Evolutionary conservation across 2,329 filamentous ascomycete species (phyloP), one percentile per base, ranked within the genome.

Genomic region (Colletotrichum trifolii): DNA sequence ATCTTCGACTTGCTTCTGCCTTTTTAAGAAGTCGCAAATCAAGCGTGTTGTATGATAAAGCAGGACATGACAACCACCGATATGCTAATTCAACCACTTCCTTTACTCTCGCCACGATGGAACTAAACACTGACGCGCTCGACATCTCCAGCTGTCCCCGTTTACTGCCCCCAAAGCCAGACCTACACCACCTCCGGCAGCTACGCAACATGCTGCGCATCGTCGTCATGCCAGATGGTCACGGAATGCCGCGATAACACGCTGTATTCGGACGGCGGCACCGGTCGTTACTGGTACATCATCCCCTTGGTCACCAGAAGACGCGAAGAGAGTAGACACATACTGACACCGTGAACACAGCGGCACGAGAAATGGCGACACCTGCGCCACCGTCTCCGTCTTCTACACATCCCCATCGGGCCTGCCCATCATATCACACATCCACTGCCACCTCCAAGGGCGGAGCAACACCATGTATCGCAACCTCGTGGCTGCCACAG

Each of bases 171-270:
- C 10, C n/a, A 10, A 33, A 48, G 36, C 1, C 39, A 52, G 15
- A 53, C 48, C 1, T 12, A 40, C n/a, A 39, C 39, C 7, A 53
- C 47, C 8, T 53, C 56, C 11, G 33, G 47, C 3, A 48, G 47
- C 39, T 60, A 52, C 40, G 56, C 39, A 35, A 39, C 17, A 35
- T 60, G 56, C 11, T 60, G 47, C 25, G 15, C 39, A 5, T 9
- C 48, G 8, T 34, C 47, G 12, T 45, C 40, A 13, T 52, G 56
- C 33, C 13, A 33, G 10, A 39, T 60, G 4, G 36, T 39, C 25
- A 53, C 56, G 2, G 56, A 52, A 13, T 59, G 47, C 39, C 56
- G 39, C 11, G n/a, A 34, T 12, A 50, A 59, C n/a, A 38, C 48
- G 13, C n/a, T 60, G 15, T 43, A 40, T 4, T 60, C 39, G 9